Evolutionary conservation across 202 grass and related monocot genomes (phyloP).

Genomic region (Alloteropsis angusta): DNA sequence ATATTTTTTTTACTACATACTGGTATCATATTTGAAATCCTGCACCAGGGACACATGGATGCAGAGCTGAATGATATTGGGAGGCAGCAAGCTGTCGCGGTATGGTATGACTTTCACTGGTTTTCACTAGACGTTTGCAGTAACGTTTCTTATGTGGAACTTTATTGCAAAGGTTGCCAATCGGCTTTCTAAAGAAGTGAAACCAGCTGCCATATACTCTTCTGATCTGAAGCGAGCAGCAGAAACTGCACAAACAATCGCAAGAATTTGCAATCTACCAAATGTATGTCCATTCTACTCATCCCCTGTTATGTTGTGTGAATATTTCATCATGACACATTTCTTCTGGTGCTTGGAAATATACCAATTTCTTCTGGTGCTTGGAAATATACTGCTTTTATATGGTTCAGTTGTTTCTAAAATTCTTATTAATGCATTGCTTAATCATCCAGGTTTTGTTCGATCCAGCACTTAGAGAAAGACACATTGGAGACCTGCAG

Average conservation of each 20-base stretch:
- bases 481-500: constrained; percentile 76
- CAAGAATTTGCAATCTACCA: constrained; percentile 51
- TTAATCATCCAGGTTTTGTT: constrained; percentile 46
- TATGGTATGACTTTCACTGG: constrained; percentile 36
- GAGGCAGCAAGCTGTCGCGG: constrained; percentile 63
- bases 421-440: background rate
- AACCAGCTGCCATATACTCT: constrained; percentile 62
- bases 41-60: constrained; percentile 65
- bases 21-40: background rate
- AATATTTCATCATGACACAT: background rate
- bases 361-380: background rate
- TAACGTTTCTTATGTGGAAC: constrained; percentile 33
- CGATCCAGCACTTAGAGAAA: constrained; percentile 59
- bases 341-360: background rate
- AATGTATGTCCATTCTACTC: constrained; percentile 40
- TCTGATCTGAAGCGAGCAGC: constrained; percentile 89
- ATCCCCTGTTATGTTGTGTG: background rate
- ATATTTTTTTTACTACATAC: background rate
- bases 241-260: constrained; percentile 72
- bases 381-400: background rate
- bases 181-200: constrained; percentile 63
- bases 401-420: background rate
- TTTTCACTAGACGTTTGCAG: background rate
- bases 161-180: constrained; percentile 48
- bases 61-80: constrained; percentile 79